These are phyloP conservation scores for Crepidotus variabilis DNA, from an alignment of 768 basidiomycete species.

Conservation along the genomic window DNA sequence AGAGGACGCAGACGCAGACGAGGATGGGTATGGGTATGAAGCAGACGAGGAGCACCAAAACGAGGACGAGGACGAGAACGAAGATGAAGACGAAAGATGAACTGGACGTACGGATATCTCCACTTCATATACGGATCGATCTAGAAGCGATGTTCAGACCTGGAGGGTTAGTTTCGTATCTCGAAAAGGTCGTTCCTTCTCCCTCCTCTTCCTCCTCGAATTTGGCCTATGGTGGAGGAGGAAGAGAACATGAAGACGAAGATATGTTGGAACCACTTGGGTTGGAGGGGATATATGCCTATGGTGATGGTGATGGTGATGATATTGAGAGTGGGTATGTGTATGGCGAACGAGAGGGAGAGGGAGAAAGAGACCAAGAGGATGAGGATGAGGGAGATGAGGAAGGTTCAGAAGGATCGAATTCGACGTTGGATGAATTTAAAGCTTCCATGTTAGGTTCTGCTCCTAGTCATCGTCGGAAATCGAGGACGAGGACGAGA, in stretches of 20 bases:
- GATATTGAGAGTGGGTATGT: no score
- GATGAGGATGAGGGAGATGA: no score
- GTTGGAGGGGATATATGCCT: neutral
- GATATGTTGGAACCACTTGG: neutral
- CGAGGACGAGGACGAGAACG: neutral
- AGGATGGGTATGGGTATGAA: neutral
- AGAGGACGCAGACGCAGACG: neutral
- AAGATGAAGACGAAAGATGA: slow-evolving; percentile 8
- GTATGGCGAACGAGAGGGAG: no score
- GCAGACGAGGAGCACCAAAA: neutral
- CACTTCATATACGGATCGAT: slow-evolving; percentile 79
- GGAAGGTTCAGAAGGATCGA: no score
- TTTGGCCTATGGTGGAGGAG: neutral
- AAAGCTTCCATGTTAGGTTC: no score
- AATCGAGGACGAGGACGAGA: no score
- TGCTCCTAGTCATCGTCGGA: no score
- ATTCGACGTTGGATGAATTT: no score
- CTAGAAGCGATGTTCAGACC: slow-evolving; percentile 40
- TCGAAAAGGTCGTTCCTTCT: slow-evolving; percentile 13
- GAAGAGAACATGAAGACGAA: neutral
- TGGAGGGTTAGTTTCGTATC: slow-evolving; percentile 40
- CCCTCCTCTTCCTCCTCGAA: slow-evolving; percentile 12
- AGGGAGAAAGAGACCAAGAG: no score
- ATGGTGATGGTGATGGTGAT: neutral
- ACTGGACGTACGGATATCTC: slow-evolving; percentile 43